Base-by-base conservation (phyloP, 2,329 filamentous ascomycete genomes). In the Madurella fahalii region DNA sequence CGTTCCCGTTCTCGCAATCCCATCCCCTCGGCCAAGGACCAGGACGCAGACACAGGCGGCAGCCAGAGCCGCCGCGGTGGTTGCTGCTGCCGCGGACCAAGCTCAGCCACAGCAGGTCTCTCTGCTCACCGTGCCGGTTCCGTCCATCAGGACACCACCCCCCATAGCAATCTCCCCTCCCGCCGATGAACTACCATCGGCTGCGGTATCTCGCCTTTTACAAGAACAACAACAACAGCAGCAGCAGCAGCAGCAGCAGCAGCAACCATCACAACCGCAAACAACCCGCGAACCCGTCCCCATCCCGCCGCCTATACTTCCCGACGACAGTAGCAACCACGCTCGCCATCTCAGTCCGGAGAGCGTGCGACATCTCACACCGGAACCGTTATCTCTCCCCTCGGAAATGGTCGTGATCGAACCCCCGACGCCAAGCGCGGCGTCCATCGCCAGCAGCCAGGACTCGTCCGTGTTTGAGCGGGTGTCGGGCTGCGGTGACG, bases 381-480 rank as follows among this genome's bases (percentile, higher is more conserved):
- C 54, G 4, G 50, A 58, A 30, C 43, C 55, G 15, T 25, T 41
- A 16, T 20, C 47, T 4, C 25, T 54, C 39, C 12, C 41, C 17
- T 12, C 47, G 25, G 39, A 25, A 7, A 34, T 40, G 15, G 44
- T 12, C 15, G 56, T 53, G 47, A 47, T 63, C 25, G 71, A 74
- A n/a, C 66, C 69, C 11, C 70, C 69, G 1, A 75, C 73, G 20
- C 71, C 72, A 9, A 77, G 71, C 61, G 68, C 74, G 12, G 75
- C 77, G 56, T 69, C 67, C 17, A 60, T 62, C 15, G 53, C 16
- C 67, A 70, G 47, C 49, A 47, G 53, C 66, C 68, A 16, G 54
- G 67, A 57, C 47, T 65, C 61, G 60, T 61, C 18, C 2, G 30
- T 49, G 2, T 52, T 25, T 11, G 52, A 57, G 13, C n/a, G 40